Evolutionary conservation across 805 yeast species (phyloP), one percentile per base, ranked within the genome.

Genomic region (Yamadazyma paraphyllophila): DNA sequence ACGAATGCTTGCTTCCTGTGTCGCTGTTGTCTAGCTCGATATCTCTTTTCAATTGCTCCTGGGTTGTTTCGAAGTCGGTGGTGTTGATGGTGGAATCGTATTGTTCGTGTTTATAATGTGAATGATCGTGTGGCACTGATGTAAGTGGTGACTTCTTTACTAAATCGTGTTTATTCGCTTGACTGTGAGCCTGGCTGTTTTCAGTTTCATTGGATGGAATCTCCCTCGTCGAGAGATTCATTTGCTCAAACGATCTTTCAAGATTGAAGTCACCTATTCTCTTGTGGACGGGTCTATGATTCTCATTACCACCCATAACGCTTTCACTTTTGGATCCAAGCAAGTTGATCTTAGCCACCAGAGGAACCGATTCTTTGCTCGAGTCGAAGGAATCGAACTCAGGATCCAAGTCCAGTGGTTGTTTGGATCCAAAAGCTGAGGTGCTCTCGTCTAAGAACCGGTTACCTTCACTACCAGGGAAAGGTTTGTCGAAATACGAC

Each of bases 31-130:
- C 46, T 33, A 39, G 30, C 35, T 55, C 57, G 14, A 60, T 39
- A 39, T 60, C 63, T 17, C 48, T 45, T 30, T 56, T 61, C 30
- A 61, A 48, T 43, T 61, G 55, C 1, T 54, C 56, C n/a, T 51
- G 50, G 9, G 63, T 60, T 13, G 59, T 62, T 39, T 62, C 56
- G 41, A 48, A 52, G 10, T 38, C 47, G 8, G 53, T 44, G n/a
- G 44, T 39, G 20, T 48, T 50, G 10, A 46, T 35, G 24, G 52
- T 51, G 13, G 39, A 20, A 7, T 39, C 45, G 12, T 34, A 17
- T 16, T 30, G 26, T 20, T 34, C 33, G 11, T 25, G 24, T 20
- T 20, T 20, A 20, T 20, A 6, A 20, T 20, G 24, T 20, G 24
- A 20, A 6, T 20, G 3, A 20, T 20, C 24, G 24, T 20, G 24